Conservation (phyloP, 495 filamentous ascomycete genomes). For the Halenospora varia region DNA sequence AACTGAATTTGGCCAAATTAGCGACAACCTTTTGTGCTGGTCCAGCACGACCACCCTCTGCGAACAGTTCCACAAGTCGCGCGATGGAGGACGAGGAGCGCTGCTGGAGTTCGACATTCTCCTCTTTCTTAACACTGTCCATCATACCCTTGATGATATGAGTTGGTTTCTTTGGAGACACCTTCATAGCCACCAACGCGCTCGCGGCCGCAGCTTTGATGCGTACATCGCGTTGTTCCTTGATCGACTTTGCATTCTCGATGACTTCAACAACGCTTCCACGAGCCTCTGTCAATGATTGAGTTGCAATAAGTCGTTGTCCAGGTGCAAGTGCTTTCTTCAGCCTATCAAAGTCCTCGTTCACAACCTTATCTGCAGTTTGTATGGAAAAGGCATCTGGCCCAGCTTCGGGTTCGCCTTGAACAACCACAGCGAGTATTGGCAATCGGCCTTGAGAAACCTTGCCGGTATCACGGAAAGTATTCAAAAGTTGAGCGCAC, state of each 20-base stretch:
- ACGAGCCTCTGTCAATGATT: slow-evolving; percentile 71
- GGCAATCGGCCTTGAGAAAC: slow-evolving; percentile 70
- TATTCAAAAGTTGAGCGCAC: slow-evolving; percentile 81
- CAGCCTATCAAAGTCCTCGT: slow-evolving; percentile 76
- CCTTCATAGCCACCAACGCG: slow-evolving; percentile 78
- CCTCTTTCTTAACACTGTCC: slow-evolving; percentile 95
- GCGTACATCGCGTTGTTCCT: slow-evolving; percentile 79
- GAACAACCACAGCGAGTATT: slow-evolving; percentile 77
- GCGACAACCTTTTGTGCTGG: slow-evolving; percentile 90
- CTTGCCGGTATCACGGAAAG: slow-evolving; percentile 83
- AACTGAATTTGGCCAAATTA: slow-evolving; percentile 94
- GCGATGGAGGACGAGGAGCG: slow-evolving; percentile 83
- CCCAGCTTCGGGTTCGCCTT: slow-evolving; percentile 86
- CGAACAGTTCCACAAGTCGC: slow-evolving; percentile 79
- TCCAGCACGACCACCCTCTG: slow-evolving; percentile 64
- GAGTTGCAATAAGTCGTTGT: slow-evolving; percentile 72
- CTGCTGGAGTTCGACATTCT: slow-evolving; percentile 83
- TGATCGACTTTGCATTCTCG: slow-evolving; percentile 69
- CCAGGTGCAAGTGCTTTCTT: slow-evolving; percentile 81
- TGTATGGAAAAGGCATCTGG: slow-evolving; percentile 84
- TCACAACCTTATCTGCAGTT: slow-evolving; percentile 81
- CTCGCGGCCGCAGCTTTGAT: slow-evolving; percentile 82
- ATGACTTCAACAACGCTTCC: slow-evolving; percentile 65
- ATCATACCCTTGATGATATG: slow-evolving; percentile 91
- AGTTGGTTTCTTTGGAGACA: slow-evolving; percentile 86